Percentiles rank a stretch among this genome's conserved stretches.
phyloP scores from a whole-genome alignment of 306 rosid genomes.

The Prunus salicina region DNA sequence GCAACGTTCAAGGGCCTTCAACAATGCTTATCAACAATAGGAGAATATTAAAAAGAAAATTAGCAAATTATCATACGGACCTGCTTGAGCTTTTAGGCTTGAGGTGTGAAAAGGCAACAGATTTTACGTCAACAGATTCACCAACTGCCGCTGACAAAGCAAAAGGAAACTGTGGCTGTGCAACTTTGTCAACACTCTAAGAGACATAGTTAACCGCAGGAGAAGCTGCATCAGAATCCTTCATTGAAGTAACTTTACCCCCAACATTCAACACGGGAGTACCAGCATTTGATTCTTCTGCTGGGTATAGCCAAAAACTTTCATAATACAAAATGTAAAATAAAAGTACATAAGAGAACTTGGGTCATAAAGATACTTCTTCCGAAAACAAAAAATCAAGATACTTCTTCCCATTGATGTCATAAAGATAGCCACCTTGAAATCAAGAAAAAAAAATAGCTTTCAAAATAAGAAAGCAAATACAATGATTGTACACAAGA shows the following conservation, averaged over 20 bases:
- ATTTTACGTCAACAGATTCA: conserved; percentile 26
- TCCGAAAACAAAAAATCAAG: conserved; percentile 36
- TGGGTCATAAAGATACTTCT: no score
- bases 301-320: background rate
- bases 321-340: no score
- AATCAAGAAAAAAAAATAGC: no score
- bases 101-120: conserved; percentile 24
- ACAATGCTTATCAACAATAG: background rate
- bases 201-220: conserved; percentile 20
- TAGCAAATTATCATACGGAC: conserved; percentile 32
- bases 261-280: conserved; percentile 30
- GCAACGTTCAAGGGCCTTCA: background rate
- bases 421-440: conserved; percentile 54
- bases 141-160: conserved; percentile 29
- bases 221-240: conserved; percentile 33
- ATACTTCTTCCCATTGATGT: conserved; percentile 78
- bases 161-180: conserved; percentile 32
- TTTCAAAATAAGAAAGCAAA: background rate
- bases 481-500: background rate
- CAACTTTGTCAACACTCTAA: conserved; percentile 29
- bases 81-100: conserved; percentile 49
- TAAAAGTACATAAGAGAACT: no score
- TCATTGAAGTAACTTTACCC: conserved; percentile 33
- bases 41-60: background rate
- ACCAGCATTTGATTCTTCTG: conserved; percentile 33